A percentile compares a stretch with the other conserved stretches of the same genome.
phyloP scores from a whole-genome alignment of 2,329 filamentous ascomycete species.

The Pseudogymnoascus pannorum region DNA sequence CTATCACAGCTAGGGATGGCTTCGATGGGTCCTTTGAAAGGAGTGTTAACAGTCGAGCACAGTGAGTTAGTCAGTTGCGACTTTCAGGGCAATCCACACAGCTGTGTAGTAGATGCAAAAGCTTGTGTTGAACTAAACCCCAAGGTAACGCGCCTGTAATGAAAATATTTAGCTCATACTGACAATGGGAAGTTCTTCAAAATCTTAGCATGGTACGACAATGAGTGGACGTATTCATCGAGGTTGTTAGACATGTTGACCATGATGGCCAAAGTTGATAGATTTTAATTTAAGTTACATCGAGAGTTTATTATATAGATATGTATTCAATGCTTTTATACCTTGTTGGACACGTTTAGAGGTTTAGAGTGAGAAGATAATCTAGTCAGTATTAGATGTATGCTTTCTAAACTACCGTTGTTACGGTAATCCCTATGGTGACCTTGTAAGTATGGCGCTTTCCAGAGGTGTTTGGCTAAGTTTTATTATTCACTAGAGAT shows the following conservation, averaged over 20 bases:
- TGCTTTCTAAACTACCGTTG: not conserved
- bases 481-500: not conserved
- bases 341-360: not conserved
- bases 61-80: slow-evolving; percentile 14
- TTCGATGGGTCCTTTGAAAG: slow-evolving; percentile 8
- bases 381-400: too few species aligned
- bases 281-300: not conserved
- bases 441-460: not conserved
- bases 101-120: slow-evolving; percentile 13
- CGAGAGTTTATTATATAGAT: not conserved
- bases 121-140: slow-evolving; percentile 12
- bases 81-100: slow-evolving; percentile 13
- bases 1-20: slow-evolving; percentile 3
- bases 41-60: slow-evolving; percentile 11
- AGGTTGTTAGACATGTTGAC: slow-evolving; percentile 15
- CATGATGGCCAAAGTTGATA: slow-evolving; percentile 16
- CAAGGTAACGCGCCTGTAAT: not conserved
- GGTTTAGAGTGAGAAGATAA: too few species aligned
- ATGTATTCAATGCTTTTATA: not conserved
- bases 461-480: not conserved
- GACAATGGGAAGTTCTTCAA: slow-evolving; percentile 15
- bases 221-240: slow-evolving; percentile 15
- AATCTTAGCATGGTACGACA: slow-evolving; percentile 16
- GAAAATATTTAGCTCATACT: not conserved
- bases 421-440: not conserved